Percentiles rank a stretch among this genome's conserved stretches.
Evolutionary conservation across 2,329 filamentous ascomycete genomes (phyloP).

Genomic region (Nigrograna mackinnonii): DNA sequence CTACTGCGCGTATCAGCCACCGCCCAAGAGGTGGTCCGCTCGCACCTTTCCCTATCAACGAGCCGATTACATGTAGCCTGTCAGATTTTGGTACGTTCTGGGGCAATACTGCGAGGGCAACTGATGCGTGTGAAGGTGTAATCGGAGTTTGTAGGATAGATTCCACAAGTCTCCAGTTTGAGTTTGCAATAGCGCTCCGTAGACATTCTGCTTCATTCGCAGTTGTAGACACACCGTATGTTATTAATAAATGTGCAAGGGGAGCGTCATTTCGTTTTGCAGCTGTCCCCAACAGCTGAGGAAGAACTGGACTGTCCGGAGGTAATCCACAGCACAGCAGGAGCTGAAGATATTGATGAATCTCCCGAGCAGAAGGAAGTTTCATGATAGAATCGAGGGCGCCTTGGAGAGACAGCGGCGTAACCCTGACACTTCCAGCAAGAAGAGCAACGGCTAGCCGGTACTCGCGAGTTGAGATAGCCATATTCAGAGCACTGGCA

Average conservation of each 20-base stretch:
- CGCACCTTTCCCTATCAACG: slow-evolving; percentile 30
- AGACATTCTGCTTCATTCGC: slow-evolving; percentile 35
- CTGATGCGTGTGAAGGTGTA: slow-evolving; percentile 29
- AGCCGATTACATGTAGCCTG: slow-evolving; percentile 26
- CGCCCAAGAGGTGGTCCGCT: slow-evolving; percentile 25
- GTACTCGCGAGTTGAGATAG: slow-evolving; percentile 34
- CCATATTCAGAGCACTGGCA: slow-evolving; percentile 33
- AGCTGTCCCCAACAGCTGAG: slow-evolving; percentile 32
- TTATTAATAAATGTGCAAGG: slow-evolving; percentile 35
- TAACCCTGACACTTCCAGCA: slow-evolving; percentile 27
- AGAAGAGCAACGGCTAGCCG: slow-evolving; percentile 29
- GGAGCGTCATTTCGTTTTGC: slow-evolving; percentile 27
- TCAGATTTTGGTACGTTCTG: slow-evolving; percentile 19
- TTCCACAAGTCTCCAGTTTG: slow-evolving; percentile 32
- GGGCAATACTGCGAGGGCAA: slow-evolving; percentile 26
- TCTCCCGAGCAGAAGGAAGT: slow-evolving; percentile 26
- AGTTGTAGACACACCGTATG: slow-evolving; percentile 30
- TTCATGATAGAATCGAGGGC: slow-evolving; percentile 33
- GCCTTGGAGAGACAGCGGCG: slow-evolving; percentile 24
- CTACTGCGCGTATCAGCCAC: slow-evolving; percentile 30
- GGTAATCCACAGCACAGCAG: slow-evolving; percentile 37
- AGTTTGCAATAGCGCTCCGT: slow-evolving; percentile 24
- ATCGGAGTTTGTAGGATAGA: slow-evolving; percentile 27
- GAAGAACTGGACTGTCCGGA: slow-evolving; percentile 25
- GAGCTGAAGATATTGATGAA: slow-evolving; percentile 33